Base-by-base conservation (phyloP, 768 basidiomycete species). In the Rhizopogon vesiculosus region DNA sequence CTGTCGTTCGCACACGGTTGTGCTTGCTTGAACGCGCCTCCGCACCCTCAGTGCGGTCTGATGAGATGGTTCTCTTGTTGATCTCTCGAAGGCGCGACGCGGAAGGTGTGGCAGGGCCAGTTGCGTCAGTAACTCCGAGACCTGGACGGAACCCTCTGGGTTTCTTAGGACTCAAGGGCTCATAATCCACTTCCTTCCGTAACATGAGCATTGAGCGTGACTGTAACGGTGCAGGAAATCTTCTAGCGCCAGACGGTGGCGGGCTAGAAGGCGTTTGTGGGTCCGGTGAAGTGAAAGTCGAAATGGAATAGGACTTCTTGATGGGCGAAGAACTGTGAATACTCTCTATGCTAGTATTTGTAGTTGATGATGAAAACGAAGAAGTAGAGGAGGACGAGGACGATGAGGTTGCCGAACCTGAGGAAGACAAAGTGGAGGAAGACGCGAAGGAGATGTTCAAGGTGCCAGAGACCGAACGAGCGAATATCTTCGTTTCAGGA, bases 81-180 rank as follows among this genome's bases (percentile, higher is more conserved):
- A n/a, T 18, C 16, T 61, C 64, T 6, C 40, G 56, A 45, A 41
- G n/a, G 18, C 28, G 61, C 42, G 49, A 53, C 35, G 6, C 60
- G 48, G 18, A 56, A 50, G 46, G 60, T 3, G 48, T 49, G 15
- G 35, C 22, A 38, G 35, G 35, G 35, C 15, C 19, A 41, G 61
- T 35, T 2, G 56, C 54, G 7, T 69, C 69, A 2, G 66, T 66
- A 28, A 70, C 60, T 1, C 69, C 73, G 13, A 76, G 60, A 10
- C 66, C 62, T 13, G 67, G 35, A 51, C 48, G 60, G 7, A 58
- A 58, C 4, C 71, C 61, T 48, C 69, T 69, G 45, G 61, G 67
- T 75, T 82, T 90, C 69, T 83, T 77, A 1, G 90, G 91, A 56
- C 87, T 92, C 51, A 78, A 72, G 1, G 90, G 90, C 19, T 82